Percentiles rank a stretch among this genome's conserved stretches.
Conservation (phyloP, 257 asterid species). For the Oldenlandia corymbosa region DNA sequence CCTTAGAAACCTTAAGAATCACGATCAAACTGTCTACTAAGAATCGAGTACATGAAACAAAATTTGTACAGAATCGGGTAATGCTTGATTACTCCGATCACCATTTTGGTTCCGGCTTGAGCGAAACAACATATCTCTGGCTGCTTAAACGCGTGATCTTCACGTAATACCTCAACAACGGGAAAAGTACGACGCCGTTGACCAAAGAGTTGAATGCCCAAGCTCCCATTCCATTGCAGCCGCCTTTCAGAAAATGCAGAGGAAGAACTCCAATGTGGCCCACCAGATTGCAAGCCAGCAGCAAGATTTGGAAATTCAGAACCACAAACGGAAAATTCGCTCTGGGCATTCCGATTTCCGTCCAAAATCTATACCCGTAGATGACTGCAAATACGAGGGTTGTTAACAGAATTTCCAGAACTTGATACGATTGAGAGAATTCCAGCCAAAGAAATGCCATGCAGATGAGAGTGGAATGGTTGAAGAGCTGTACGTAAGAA, state of each 20-base stretch:
- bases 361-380: conserved; percentile 43
- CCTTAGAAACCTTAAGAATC: too few species aligned
- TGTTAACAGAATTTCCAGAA: conserved; percentile 50
- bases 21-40: too few species aligned
- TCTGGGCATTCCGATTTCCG: conserved; percentile 35
- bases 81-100: neutral
- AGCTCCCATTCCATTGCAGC: conserved; percentile 88
- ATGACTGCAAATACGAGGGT: conserved; percentile 35
- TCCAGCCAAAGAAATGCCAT: conserved; percentile 76
- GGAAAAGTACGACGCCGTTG: conserved; percentile 35
- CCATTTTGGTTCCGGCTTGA: conserved; percentile 3
- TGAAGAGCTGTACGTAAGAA: conserved; percentile 36
- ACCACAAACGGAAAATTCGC: conserved; percentile 31
- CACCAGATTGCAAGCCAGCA: conserved; percentile 32
- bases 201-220: conserved; percentile 61
- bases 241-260: conserved; percentile 61
- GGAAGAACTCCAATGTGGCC: conserved; percentile 57
- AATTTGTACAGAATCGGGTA: too few species aligned
- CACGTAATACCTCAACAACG: conserved; percentile 37
- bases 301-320: conserved; percentile 35
- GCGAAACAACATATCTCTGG: neutral
- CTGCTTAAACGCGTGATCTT: conserved; percentile 10
- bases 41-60: too few species aligned
- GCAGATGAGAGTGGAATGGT: conserved; percentile 44
- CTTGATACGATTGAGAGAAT: conserved; percentile 73